Base-by-base conservation (phyloP, 257 asterid species). In the Scutellaria galericulata region DNA sequence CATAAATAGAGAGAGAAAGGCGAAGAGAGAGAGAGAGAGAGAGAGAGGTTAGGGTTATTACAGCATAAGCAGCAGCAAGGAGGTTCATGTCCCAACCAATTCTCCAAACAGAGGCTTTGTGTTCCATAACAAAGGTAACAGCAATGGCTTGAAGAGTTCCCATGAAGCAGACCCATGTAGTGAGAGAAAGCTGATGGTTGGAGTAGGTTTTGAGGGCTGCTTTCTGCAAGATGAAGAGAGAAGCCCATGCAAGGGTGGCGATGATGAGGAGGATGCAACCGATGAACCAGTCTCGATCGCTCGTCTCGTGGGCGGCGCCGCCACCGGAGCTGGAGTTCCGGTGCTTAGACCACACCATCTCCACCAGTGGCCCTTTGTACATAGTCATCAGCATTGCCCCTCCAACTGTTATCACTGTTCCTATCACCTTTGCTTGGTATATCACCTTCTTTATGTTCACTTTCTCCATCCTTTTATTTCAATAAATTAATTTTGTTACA, bases 51-150 rank as follows among this genome's bases (percentile, higher is more conserved):
- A 0, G 57, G 7, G 53, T 1, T 12, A 80, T 82, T 52, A 92
- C 97, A 18, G 98, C 96, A 74, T 92, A 92, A 41, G 96, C 98
- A 0, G 92, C 98, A 68, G 96, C 96, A 24, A 92, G 85, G 42
- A 89, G 86, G 66, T 89, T 92, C 92, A 89, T 81, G 79, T 92
- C 96, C 87, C 90, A 92, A 14, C 96, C 96, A 46, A 92, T 86
- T 8, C 58, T 63, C 98, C 96, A 92, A 9, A 64, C 90, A 7
- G 87, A 81, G 51, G 77, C 8, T 6, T 84, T 74, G 42, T 87
- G 96, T 13, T 93, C 96, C 91, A 86, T 83, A 6, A 84, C 88
- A 67, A 90, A 79, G 37, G 97, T 87, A 58, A 92, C 93, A 1
- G 87, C 96, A 64, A 88, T 84, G 1, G 96, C 94, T 71, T 92